These are phyloP conservation scores for Zoysia japonica DNA, from an alignment of 176 grass and related monocot species.

Conservation along the genomic window DNA sequence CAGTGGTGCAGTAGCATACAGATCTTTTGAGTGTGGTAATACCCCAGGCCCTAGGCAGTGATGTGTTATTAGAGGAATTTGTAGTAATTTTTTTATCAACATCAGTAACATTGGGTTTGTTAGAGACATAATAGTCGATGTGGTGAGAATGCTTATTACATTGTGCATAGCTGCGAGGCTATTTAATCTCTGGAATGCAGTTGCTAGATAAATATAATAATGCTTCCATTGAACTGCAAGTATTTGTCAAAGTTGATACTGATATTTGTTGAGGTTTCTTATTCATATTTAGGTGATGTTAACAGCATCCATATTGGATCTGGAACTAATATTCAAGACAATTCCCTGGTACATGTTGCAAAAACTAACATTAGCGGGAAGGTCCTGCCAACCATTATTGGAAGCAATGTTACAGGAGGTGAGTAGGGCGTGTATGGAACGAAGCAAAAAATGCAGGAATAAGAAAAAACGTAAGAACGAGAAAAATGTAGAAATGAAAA, in stretches of 20 bases:
- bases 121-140: neutral
- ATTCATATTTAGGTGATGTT: constrained; percentile 77
- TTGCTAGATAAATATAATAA: neutral
- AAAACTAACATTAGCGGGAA: constrained; percentile 75
- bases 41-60: neutral
- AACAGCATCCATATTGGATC: constrained; percentile 88
- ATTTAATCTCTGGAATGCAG: neutral
- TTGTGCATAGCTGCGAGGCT: constrained; percentile 5
- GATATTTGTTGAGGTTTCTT: constrained; percentile 18
- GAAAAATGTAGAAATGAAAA: too few species aligned
- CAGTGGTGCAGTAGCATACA: neutral
- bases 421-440: too few species aligned
- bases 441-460: too few species aligned
- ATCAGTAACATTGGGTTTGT: constrained; percentile 7
- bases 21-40: constrained; percentile 2
- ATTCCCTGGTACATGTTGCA: constrained; percentile 88
- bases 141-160: neutral
- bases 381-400: constrained; percentile 85
- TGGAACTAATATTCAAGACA: constrained; percentile 98
- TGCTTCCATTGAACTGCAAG: neutral
- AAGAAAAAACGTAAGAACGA: too few species aligned
- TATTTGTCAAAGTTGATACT: neutral
- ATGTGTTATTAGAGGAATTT: neutral
- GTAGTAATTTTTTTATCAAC: neutral
- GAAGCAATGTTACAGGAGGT: constrained; percentile 88